Percentiles rank a stretch among this genome's conserved stretches.
Evolutionary conservation across 805 yeast species (phyloP).

Genomic region (Cyberlindnera bimundalis): DNA sequence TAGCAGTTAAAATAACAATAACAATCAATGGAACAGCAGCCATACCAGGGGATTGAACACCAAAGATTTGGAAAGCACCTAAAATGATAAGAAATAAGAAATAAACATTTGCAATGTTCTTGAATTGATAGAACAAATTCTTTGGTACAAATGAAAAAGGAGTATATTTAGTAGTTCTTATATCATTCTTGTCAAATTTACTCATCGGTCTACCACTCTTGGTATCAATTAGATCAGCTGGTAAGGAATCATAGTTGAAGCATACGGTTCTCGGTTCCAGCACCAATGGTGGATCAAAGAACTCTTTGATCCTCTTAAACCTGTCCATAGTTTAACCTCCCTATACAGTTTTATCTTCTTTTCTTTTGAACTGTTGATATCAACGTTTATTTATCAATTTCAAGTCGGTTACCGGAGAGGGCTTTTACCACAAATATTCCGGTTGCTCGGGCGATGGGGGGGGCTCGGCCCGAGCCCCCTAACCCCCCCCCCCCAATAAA

Average conservation of each 20-base stretch:
- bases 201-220: constrained; percentile 15
- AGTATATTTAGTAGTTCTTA: constrained; percentile 92
- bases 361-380: too few relatives aligned
- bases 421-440: too few relatives aligned
- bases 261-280: constrained; percentile 17
- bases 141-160: constrained; percentile 87
- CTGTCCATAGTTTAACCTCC: constrained; percentile 4
- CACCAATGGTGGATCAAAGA: constrained; percentile 16
- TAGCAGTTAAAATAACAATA: constrained; percentile 69
- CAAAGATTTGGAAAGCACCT: constrained; percentile 74
- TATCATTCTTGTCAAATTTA: constrained; percentile 51
- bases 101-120: constrained; percentile 86
- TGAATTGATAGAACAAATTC: constrained; percentile 74
- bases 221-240: constrained; percentile 13
- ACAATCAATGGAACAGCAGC: constrained; percentile 78
- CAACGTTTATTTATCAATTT: too few relatives aligned
- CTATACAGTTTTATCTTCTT: background rate
- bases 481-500: too few relatives aligned
- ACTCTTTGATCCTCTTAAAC: constrained; percentile 6
- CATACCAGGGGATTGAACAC: constrained; percentile 75
- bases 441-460: too few relatives aligned
- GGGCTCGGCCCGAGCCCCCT: too few relatives aligned
- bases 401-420: too few relatives aligned
- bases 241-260: constrained; percentile 17
- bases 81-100: constrained; percentile 75